phyloP scores from a whole-genome alignment of 768 basidiomycete species.

The Rhodotorula babjevae region DNA sequence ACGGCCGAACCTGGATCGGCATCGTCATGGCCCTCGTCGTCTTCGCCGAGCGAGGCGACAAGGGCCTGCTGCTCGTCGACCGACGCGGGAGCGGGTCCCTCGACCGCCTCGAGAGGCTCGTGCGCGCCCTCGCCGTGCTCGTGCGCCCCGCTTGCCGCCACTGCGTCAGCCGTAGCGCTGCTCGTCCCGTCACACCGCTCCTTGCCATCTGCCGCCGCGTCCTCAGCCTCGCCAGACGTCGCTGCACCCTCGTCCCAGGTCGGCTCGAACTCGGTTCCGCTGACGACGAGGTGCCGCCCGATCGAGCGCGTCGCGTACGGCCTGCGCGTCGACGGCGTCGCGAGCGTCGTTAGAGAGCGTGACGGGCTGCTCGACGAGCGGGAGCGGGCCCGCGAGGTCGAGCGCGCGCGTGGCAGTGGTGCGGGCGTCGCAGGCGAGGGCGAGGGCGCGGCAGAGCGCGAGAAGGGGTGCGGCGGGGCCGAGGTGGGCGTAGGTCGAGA shows the following conservation, averaged over 20 bases:
- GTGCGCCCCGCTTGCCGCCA: too few species aligned
- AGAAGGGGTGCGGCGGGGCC: not conserved
- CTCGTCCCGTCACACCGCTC: too few species aligned
- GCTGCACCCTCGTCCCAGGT: not conserved
- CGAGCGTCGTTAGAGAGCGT: too few species aligned
- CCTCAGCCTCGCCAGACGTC: too few species aligned
- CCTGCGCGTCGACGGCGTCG: not conserved
- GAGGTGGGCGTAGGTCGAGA: not conserved
- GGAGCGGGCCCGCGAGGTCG: not conserved
- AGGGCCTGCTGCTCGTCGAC: too few species aligned
- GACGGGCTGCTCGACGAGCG: too few species aligned
- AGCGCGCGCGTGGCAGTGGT: not conserved
- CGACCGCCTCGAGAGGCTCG: too few species aligned
- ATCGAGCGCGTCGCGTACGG: constrained; percentile 22
- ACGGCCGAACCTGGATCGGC: not conserved
- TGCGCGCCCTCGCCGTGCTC: too few species aligned
- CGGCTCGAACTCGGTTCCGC: constrained; percentile 34
- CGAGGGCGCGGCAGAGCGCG: not conserved
- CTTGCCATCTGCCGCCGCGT: too few species aligned
- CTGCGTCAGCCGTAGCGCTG: too few species aligned
- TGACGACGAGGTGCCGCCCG: constrained; percentile 21
- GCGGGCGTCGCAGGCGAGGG: not conserved
- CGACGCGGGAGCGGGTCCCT: not conserved
- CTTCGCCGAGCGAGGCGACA: too few species aligned
- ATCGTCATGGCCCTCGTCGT: too few species aligned